A percentile compares a stretch with the other conserved stretches of the same genome.
These are phyloP conservation scores for Erysimum pusillum DNA, from an alignment of 441 rosid species.

Conservation along the genomic window DNA sequence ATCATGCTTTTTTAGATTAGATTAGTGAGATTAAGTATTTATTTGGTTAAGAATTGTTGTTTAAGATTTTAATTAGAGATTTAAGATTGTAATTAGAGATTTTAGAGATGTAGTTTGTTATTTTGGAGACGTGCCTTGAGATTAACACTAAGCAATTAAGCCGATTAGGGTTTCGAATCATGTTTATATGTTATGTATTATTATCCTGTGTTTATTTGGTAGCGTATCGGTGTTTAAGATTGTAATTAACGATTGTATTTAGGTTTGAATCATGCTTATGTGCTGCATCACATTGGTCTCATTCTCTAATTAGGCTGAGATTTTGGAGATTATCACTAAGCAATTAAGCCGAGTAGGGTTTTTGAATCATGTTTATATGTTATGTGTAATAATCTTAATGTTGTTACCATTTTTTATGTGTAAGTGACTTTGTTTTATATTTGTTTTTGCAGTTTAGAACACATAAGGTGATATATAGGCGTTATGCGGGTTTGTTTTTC, in stretches of 20 bases:
- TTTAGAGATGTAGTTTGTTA: not conserved
- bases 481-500: conserved; percentile 95
- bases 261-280: no score
- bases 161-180: not conserved
- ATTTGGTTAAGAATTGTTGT: no score
- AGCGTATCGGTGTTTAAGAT: no score
- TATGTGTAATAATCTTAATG: not conserved
- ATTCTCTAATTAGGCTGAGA: not conserved
- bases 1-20: no score
- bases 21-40: no score
- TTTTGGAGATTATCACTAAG: no score
- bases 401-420: not conserved
- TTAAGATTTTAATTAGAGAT: no score
- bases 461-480: conserved; percentile 93
- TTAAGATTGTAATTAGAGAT: not conserved
- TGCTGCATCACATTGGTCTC: not conserved
- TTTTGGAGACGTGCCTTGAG: no score
- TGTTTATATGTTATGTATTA: conserved; percentile 3
- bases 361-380: not conserved
- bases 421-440: not conserved
- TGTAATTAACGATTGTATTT: no score
- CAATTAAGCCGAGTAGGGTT: not conserved
- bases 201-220: no score
- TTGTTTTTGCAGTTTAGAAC: conserved; percentile 75
- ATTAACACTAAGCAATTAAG: not conserved